These are phyloP conservation scores for Aspergillus neoniger DNA, from an alignment of 2,329 filamentous ascomycete species.

Conservation along the genomic window DNA sequence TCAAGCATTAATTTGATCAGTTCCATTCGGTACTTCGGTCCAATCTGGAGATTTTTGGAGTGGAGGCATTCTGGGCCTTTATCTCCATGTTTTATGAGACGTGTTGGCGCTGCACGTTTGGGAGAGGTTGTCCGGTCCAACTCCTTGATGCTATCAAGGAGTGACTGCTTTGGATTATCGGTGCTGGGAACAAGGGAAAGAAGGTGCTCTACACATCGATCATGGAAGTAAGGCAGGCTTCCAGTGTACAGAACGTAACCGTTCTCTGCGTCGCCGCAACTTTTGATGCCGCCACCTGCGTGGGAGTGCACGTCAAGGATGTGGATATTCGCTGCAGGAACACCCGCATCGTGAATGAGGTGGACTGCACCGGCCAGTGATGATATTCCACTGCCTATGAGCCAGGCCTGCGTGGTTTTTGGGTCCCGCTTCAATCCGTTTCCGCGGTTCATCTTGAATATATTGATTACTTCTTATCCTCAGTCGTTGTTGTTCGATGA, in stretches of 20 bases:
- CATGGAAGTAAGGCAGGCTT: constrained; percentile 38
- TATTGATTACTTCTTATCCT: too few species aligned
- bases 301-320: constrained; percentile 35
- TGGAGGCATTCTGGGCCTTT: constrained; percentile 11
- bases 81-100: constrained; percentile 1
- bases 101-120: constrained; percentile 8
- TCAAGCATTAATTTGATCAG: constrained; percentile 21
- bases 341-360: constrained; percentile 38
- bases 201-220: constrained; percentile 37
- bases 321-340: constrained; percentile 36
- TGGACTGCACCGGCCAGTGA: constrained; percentile 40
- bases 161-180: background rate
- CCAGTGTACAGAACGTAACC: constrained; percentile 40
- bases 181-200: constrained; percentile 32
- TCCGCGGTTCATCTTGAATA: background rate
- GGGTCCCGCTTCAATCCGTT: constrained; percentile 12
- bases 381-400: constrained; percentile 42
- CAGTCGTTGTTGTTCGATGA: background rate
- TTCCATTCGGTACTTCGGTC: constrained; percentile 21
- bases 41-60: constrained; percentile 11
- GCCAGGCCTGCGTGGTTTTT: constrained; percentile 30
- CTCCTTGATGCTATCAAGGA: constrained; percentile 12
- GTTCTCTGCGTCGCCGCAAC: constrained; percentile 28
- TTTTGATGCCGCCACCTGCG: constrained; percentile 37
- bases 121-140: background rate